phyloP scores from a whole-genome alignment of 2,329 filamentous ascomycete species.

The Fusarium metavorans region DNA sequence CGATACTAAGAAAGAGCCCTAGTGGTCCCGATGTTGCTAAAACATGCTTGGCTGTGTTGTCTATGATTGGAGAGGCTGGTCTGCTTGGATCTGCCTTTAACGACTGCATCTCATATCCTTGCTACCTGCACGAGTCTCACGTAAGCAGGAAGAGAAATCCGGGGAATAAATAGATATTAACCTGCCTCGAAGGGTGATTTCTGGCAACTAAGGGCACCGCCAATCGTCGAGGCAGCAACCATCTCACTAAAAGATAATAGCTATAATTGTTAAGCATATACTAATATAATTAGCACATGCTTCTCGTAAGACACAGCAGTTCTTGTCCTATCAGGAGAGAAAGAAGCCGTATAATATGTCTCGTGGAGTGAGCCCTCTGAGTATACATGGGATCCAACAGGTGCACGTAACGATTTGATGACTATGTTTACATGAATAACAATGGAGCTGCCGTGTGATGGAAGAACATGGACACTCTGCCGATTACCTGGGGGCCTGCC shows the following conservation, averaged over 20 bases:
- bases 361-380: too few relatives aligned
- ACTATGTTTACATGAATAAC: background rate
- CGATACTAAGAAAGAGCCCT: background rate
- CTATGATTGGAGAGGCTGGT: background rate
- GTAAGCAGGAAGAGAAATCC: background rate
- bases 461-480: background rate
- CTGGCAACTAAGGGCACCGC: background rate
- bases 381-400: background rate
- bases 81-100: conserved; percentile 11
- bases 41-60: background rate
- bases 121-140: background rate
- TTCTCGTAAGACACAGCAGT: too few relatives aligned
- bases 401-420: background rate
- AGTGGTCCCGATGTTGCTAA: background rate
- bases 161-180: background rate
- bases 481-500: background rate
- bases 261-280: too few relatives aligned
- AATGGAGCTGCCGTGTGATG: background rate
- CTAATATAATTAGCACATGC: too few relatives aligned
- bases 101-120: conserved; percentile 24
- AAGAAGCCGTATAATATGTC: too few relatives aligned
- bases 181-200: background rate
- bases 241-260: conserved; percentile 5
- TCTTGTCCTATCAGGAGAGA: too few relatives aligned
- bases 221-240: conserved; percentile 5